Evolutionary conservation across 2,329 filamentous ascomycete genomes (phyloP).

Genomic region (Calonectria pteridis): DNA sequence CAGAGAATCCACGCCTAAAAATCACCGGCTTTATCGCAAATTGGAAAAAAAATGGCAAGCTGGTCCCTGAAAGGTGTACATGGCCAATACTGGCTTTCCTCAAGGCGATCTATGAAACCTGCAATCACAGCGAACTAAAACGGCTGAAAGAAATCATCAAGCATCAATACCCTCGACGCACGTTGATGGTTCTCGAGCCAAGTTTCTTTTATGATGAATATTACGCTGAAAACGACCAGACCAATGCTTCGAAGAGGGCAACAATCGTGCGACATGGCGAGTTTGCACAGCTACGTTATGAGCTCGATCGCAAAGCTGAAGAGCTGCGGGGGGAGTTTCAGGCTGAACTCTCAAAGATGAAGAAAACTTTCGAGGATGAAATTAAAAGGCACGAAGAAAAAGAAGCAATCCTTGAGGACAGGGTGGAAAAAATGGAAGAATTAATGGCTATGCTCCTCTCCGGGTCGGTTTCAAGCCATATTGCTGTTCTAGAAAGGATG

Average conservation of each 20-base stretch:
- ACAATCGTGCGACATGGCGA: not conserved
- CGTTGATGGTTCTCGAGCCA: not conserved
- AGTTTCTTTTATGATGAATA: not conserved
- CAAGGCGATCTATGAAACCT: not conserved
- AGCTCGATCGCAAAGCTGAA: not conserved
- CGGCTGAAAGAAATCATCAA: not conserved
- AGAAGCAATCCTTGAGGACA: not conserved
- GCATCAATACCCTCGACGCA: not conserved
- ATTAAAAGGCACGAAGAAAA: not conserved
- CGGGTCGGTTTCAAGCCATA: not conserved
- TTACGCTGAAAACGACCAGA: not conserved
- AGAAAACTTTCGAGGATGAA: not conserved
- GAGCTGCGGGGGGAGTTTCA: not conserved
- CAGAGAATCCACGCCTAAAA: not conserved
- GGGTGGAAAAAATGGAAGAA: not conserved
- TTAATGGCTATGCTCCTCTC: not conserved
- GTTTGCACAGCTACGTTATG: not conserved
- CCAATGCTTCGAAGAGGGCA: not conserved
- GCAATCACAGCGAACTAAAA: not conserved
- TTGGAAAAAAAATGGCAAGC: not conserved
- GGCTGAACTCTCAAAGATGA: not conserved
- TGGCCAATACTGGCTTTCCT: not conserved
- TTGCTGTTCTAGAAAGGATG: not conserved
- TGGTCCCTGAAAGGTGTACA: not conserved
- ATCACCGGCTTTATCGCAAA: not conserved